Base-by-base conservation (phyloP, 805 yeast species). In the Kockiozyma suomiensis region DNA sequence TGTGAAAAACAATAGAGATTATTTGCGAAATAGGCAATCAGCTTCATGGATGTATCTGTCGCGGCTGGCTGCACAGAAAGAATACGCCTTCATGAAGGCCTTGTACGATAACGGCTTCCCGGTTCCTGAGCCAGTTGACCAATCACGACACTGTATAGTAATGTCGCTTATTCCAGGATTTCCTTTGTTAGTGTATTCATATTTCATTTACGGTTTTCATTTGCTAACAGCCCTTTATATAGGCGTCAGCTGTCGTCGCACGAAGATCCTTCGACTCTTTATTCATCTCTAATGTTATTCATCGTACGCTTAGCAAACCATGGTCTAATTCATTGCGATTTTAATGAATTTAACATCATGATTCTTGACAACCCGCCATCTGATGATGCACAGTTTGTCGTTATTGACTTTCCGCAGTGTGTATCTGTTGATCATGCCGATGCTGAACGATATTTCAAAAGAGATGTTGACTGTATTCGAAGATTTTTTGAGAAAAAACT, bases 381-480 rank as follows among this genome's bases (percentile, higher is more conserved):
- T 6, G 89, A 85, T 56, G 75, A 76, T 45, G 94, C 89, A 51
- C 66, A 64, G 38, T 90, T 91, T 69, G 87, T 92, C 21, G 97
- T 94, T 28, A 93, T 94, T 69, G 99, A 94, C 79, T 94, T 94
- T 79, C 99, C 99, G 2, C 99, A 94, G 75, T 93, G 97, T 83
- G 88, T 94, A 17, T 90, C 97, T 23, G 88, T 89, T 48, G 92
- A 88, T 66, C 99, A 94, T 71, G 80, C 78, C 2, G 97, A 94
- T 72, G 97, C 98, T 5, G 86, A 86, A 64, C 82, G 80, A 58
- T 92, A 90, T 73, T 94, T 94, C 74, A 84, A 89, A 68, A 82
- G 99, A 76, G 99, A 94, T 75, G 96, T 94, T 25, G 88, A 90
- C 58, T 92, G 98, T 74, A 85, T 94, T 55, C 81, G 91, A 64